These are phyloP conservation scores for Golubevia sp. DNA, from an alignment of 1,284 basidiomycete genomes.

Conservation along the genomic window DNA sequence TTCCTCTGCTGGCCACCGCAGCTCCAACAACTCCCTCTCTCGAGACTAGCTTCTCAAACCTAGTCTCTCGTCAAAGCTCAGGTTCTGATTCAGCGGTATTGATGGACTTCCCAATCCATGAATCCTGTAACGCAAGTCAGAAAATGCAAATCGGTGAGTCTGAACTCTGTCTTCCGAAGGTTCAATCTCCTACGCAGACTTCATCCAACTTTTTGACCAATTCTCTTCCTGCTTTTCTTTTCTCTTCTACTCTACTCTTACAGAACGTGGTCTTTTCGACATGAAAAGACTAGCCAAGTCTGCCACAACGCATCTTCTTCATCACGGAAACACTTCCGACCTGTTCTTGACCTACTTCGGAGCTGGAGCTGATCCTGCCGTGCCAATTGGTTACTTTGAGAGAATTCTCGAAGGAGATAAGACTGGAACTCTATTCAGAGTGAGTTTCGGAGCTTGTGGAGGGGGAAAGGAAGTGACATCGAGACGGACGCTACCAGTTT, in stretches of 20 bases:
- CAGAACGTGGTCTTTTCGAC: slow-evolving; percentile 56
- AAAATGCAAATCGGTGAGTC: slow-evolving; percentile 59
- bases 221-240: too few species aligned
- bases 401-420: slow-evolving; percentile 48
- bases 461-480: too few species aligned
- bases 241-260: too few species aligned
- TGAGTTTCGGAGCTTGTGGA: too few species aligned
- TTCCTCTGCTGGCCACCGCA: too few species aligned
- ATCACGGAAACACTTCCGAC: slow-evolving; percentile 56
- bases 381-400: slow-evolving; percentile 53
- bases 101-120: slow-evolving; percentile 60
- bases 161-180: too few species aligned
- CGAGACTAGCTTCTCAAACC: slow-evolving; percentile 8
- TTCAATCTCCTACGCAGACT: too few species aligned
- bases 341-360: slow-evolving; percentile 63
- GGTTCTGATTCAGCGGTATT: slow-evolving; percentile 29
- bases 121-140: slow-evolving; percentile 62
- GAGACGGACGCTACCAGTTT: too few species aligned
- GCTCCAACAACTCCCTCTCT: slow-evolving; percentile 1
- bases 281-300: slow-evolving; percentile 50
- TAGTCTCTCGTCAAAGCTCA: slow-evolving; percentile 30
- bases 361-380: slow-evolving; percentile 43
- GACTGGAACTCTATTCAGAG: slow-evolving; percentile 8
- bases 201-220: too few species aligned
- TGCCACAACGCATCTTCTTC: slow-evolving; percentile 54